Evolutionary conservation across 495 filamentous ascomycete species (phyloP).

Genomic region (Hyaloscypha hepaticicola): DNA sequence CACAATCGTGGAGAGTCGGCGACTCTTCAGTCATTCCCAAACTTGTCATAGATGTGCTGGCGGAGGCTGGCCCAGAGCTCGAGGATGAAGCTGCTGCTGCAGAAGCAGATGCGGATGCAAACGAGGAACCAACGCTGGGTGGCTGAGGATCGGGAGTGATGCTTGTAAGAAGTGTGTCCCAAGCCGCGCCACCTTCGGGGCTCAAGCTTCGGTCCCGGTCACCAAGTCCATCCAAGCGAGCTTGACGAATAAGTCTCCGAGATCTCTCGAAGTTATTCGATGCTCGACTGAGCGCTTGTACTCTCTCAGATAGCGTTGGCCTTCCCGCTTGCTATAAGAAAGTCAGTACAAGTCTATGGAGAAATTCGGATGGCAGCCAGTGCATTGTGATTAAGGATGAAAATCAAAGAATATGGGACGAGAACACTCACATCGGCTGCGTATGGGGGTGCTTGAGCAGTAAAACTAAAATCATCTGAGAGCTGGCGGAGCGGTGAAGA

Average conservation of each 20-base stretch:
- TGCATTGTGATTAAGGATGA: background rate
- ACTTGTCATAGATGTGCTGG: conserved; percentile 27
- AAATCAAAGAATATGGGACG: background rate
- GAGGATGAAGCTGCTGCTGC: conserved; percentile 22
- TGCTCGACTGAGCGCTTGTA: conserved; percentile 20
- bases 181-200: conserved; percentile 66
- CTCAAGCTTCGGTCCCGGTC: conserved; percentile 81
- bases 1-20: conserved; percentile 23
- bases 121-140: conserved; percentile 78
- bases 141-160: conserved; percentile 77
- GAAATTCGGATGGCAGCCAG: background rate
- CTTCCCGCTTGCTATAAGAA: conserved; percentile 7
- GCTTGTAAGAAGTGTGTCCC: conserved; percentile 78
- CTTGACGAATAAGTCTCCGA: conserved; percentile 25
- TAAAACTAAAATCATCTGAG: conserved; percentile 12
- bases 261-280: conserved; percentile 23
- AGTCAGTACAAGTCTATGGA: conserved; percentile 9
- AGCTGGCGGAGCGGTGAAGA: background rate
- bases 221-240: conserved; percentile 68
- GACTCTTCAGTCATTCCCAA: conserved; percentile 7
- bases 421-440: background rate
- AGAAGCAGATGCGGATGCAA: conserved; percentile 61
- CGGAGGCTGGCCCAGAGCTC: conserved; percentile 14
- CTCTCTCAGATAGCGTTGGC: conserved; percentile 15
- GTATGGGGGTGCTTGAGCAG: background rate